A percentile compares a stretch with the other conserved stretches of the same genome.
These are phyloP conservation scores for Skeletonema marinoi DNA, from an alignment of 108 stramenopile species.

Conservation along the genomic window DNA sequence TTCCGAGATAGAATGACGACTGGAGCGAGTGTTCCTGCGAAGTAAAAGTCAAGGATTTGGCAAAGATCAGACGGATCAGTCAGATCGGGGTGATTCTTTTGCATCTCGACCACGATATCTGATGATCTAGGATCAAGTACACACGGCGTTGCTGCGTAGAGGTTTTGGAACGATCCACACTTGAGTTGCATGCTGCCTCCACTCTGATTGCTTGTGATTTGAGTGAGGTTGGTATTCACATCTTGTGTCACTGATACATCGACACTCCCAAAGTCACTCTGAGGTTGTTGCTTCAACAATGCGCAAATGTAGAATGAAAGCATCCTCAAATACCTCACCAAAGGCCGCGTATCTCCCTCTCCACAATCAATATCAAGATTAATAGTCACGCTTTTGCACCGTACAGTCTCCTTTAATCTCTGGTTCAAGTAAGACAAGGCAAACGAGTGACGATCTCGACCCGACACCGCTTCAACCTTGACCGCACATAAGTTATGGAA, in stretches of 20 bases:
- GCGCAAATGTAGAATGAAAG: constrained; percentile 46
- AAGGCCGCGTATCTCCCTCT: constrained; percentile 56
- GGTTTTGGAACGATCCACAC: constrained; percentile 26
- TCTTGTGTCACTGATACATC: constrained; percentile 17
- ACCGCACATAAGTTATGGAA: constrained; percentile 45
- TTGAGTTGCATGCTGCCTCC: constrained; percentile 18
- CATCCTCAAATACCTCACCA: constrained; percentile 62
- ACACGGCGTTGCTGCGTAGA: constrained; percentile 24
- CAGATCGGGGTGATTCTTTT: not conserved
- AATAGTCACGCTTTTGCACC: constrained; percentile 5
- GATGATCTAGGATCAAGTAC: constrained; percentile 27
- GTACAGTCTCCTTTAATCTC: constrained; percentile 33
- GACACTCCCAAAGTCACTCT: not conserved
- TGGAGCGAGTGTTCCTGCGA: constrained; percentile 54
- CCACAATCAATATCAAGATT: constrained; percentile 37
- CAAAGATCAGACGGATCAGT: constrained; percentile 29
- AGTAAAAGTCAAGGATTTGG: constrained; percentile 62
- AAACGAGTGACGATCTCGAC: constrained; percentile 50
- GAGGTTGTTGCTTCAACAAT: constrained; percentile 2
- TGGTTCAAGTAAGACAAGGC: constrained; percentile 49
- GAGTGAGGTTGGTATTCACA: constrained; percentile 8
- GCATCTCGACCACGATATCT: constrained; percentile 11
- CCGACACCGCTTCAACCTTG: constrained; percentile 43
- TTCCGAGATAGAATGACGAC: constrained; percentile 56
- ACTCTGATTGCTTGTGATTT: not conserved